These are phyloP conservation scores for Fusarium annulatum DNA, from an alignment of 2,329 filamentous ascomycete genomes.

Conservation along the genomic window DNA sequence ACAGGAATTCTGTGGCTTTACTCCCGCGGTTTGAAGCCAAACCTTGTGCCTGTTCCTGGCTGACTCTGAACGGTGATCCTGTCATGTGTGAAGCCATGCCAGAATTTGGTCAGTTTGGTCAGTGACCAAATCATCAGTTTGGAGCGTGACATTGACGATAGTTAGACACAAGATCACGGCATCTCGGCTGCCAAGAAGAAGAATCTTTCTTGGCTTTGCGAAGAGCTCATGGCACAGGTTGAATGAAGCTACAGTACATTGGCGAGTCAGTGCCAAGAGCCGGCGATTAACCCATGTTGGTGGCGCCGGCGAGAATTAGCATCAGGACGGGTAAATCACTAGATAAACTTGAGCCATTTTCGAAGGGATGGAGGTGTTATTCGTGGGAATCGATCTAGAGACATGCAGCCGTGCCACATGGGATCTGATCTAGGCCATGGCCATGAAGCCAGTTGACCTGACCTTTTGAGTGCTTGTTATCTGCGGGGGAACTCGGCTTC, in stretches of 20 bases:
- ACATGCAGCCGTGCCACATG: constrained; percentile 34
- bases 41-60: constrained; percentile 32
- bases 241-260: background rate
- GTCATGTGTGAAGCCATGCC: constrained; percentile 11
- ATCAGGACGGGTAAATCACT: constrained; percentile 15
- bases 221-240: background rate
- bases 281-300: constrained; percentile 16
- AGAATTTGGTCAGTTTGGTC: background rate
- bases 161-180: constrained; percentile 24
- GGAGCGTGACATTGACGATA: background rate
- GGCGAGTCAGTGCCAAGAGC: constrained; percentile 30
- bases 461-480: background rate
- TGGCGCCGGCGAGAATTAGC: constrained; percentile 16
- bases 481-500: background rate
- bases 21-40: constrained; percentile 16
- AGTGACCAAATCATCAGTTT: background rate
- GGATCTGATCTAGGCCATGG: background rate
- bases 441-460: background rate
- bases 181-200: constrained; percentile 33
- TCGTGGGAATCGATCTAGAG: constrained; percentile 24
- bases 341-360: constrained; percentile 28
- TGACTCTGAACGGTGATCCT: background rate
- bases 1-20: constrained; percentile 33
- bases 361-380: background rate
- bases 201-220: constrained; percentile 12